phyloP scores from a whole-genome alignment of 2,329 filamentous ascomycete species.

The Aspergillus bombycis region DNA sequence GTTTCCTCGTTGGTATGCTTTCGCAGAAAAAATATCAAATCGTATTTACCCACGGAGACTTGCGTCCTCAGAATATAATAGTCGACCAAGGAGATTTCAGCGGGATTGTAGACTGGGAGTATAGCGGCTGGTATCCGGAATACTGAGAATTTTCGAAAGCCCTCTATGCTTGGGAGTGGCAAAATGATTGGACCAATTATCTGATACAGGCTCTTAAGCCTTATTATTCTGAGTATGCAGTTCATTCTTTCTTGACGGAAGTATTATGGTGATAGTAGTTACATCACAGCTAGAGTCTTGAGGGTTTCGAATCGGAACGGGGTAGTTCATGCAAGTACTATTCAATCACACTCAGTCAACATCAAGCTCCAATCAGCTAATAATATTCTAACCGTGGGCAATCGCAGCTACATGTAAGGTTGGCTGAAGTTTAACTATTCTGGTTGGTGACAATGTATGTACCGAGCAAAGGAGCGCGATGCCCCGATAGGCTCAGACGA shows the following conservation, averaged over 20 bases:
- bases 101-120: neutral
- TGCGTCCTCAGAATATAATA: neutral
- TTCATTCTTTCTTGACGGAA: neutral
- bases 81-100: neutral
- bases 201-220: neutral
- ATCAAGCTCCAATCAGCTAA: no score
- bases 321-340: no score
- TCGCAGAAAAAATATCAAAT: constrained; percentile 23
- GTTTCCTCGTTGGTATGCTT: constrained; percentile 18
- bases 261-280: neutral
- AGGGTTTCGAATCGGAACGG: no score
- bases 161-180: neutral
- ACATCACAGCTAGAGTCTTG: no score
- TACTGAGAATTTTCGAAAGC: constrained; percentile 1
- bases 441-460: no score
- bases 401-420: no score
- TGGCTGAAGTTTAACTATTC: no score
- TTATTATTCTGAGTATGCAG: neutral
- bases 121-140: neutral
- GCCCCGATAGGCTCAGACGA: no score
- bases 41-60: constrained; percentile 13
- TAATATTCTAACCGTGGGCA: no score
- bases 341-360: no score
- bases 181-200: constrained; percentile 1
- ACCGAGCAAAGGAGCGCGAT: no score